Base-by-base conservation (phyloP, 2,329 filamentous ascomycete genomes). In the Aureobasidium sp. region DNA sequence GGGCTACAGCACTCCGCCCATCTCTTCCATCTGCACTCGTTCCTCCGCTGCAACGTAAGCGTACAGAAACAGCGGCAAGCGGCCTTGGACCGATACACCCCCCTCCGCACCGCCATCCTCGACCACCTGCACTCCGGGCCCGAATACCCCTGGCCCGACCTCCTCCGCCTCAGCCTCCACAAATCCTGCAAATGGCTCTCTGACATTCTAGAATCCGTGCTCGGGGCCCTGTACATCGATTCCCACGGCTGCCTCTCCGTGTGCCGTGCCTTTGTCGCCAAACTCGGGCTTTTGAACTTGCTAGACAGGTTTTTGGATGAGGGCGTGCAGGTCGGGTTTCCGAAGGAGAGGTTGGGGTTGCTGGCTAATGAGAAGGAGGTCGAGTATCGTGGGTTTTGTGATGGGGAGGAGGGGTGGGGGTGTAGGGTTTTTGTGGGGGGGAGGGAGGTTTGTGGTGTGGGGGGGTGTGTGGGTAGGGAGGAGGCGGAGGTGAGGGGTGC, bases 181-280 rank as follows among this genome's bases (percentile, higher is more conserved):
- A 78, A 80, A 15, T 79, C 85, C 0, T 83, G 83, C 17, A 96
- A 96, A 69, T 88, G 89, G 71, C 87, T 88, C 72, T 93, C 88
- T 0, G 92, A 96, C 70, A 74, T 96, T 8, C 78, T 96, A 10
- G 93, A 97, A 74, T 83, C 84, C 33, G 70, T 95, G 0, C 73
- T 97, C 0, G 93, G 89, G 0, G 92, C 91, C 0, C 79, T 96
- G 0, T 96, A 88, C 78, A 77, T 96, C 21, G 94, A 97, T 70
- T 88, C 80, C 0, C 65, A 79, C 0, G 88, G 87, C 0, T 79
- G 81, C 1, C 69, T 90, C 15, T 75, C 75, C 0, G 71, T 70
- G 0, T 95, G 90, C 67, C 76, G 80, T 53, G 68, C 57, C 0
- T 78, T 96, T 38, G 70, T 90, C 0, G 78, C 82, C 46, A 74